Evolutionary conservation across 2,329 filamentous ascomycete genomes (phyloP).

Genomic region (Fusarium falciforme): DNA sequence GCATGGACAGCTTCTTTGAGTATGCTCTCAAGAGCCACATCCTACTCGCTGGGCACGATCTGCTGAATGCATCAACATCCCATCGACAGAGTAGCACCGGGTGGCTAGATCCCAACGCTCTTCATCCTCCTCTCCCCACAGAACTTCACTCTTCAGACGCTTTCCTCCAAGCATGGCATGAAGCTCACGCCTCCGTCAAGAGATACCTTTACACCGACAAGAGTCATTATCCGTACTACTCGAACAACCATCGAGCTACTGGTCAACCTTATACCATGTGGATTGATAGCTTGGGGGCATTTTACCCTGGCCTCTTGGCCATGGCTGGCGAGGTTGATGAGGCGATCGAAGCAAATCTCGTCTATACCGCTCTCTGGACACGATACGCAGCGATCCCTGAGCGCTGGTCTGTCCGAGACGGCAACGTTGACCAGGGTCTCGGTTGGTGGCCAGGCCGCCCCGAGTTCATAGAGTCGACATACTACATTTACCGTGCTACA

Average conservation of each 20-base stretch:
- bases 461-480: constrained; percentile 97
- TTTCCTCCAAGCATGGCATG: constrained; percentile 86
- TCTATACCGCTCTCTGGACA: constrained; percentile 95
- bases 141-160: constrained; percentile 78
- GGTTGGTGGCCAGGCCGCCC: constrained; percentile 96
- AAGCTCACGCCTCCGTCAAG: constrained; percentile 87
- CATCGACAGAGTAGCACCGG: constrained; percentile 54
- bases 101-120: constrained; percentile 73
- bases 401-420: constrained; percentile 88
- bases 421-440: constrained; percentile 85
- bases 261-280: constrained; percentile 91
- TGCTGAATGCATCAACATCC: constrained; percentile 60
- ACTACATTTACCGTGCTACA: constrained; percentile 94
- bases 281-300: constrained; percentile 96
- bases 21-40: constrained; percentile 97
- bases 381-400: constrained; percentile 94
- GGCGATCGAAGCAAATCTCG: constrained; percentile 87
- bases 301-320: constrained; percentile 89
- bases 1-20: constrained; percentile 98
- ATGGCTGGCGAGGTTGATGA: constrained; percentile 91
- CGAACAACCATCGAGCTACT: constrained; percentile 88
- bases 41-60: constrained; percentile 80
- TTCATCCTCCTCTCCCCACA: constrained; percentile 69
- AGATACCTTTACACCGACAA: constrained; percentile 85
- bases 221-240: constrained; percentile 88